Percentiles rank a stretch among this genome's conserved stretches.
These are phyloP conservation scores for Erodium moschatum DNA, from an alignment of 441 rosid species.

Conservation along the genomic window DNA sequence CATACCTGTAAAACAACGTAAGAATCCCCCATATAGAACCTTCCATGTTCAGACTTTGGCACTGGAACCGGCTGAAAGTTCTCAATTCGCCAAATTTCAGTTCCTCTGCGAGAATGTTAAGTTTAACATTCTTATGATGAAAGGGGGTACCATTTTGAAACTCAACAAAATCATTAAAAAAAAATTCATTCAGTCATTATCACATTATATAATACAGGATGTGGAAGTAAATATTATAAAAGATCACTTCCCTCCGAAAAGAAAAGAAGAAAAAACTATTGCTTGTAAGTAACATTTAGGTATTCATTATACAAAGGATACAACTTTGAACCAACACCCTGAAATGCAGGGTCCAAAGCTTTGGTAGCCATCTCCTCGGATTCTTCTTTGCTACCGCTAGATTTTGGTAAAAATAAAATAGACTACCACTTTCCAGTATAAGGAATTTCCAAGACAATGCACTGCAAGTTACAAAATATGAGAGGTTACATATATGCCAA, in stretches of 20 bases:
- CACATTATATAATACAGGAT: background rate
- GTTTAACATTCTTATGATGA: conserved; percentile 30
- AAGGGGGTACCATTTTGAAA: background rate
- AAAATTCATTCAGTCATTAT: background rate
- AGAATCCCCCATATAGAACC: conserved; percentile 86
- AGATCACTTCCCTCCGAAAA: background rate
- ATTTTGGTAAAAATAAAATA: conserved; percentile 16
- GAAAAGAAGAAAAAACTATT: conserved; percentile 1
- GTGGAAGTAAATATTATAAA: conserved; percentile 7
- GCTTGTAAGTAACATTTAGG: background rate
- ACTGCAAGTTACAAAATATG: conserved; percentile 21
- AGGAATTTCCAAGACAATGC: conserved; percentile 21
- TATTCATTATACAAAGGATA: conserved; percentile 42
- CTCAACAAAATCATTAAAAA: conserved; percentile 2
- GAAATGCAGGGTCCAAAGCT: conserved; percentile 86
- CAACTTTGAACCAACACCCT: conserved; percentile 93
- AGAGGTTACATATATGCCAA: conserved; percentile 15
- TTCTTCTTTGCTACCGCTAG: conserved; percentile 15
- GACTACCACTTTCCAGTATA: conserved; percentile 21
- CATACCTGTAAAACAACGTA: conserved; percentile 87
- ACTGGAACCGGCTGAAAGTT: conserved; percentile 81
- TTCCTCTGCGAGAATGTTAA: conserved; percentile 60
- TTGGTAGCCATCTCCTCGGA: conserved; percentile 46
- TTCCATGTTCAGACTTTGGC: conserved; percentile 86
- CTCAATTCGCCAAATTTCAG: conserved; percentile 98